phyloP scores from a whole-genome alignment of 2,329 filamentous ascomycete genomes.

The Neonectria sp. region DNA sequence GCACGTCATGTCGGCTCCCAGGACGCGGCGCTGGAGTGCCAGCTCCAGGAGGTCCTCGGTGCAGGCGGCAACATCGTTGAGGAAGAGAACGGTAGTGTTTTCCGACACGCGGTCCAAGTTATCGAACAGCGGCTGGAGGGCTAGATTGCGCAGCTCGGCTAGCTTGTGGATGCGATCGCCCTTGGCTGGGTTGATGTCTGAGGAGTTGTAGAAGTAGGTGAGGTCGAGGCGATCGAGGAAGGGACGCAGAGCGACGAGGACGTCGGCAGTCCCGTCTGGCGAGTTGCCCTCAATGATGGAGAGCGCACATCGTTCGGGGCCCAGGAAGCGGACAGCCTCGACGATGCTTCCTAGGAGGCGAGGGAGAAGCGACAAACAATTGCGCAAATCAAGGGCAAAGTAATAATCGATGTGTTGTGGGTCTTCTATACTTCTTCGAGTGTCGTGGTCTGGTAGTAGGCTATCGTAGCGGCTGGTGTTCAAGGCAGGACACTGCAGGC shows the following conservation, averaged over 20 bases:
- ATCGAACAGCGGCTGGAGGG: constrained; percentile 62
- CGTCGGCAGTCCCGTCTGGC: constrained; percentile 66
- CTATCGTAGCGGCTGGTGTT: constrained; percentile 41
- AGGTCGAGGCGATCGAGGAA: constrained; percentile 57
- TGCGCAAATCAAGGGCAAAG: constrained; percentile 67
- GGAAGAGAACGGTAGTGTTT: constrained; percentile 64
- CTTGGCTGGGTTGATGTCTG: constrained; percentile 59
- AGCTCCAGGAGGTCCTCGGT: constrained; percentile 72
- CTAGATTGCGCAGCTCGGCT: constrained; percentile 67
- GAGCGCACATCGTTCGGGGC: constrained; percentile 64
- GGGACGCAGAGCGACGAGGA: constrained; percentile 59
- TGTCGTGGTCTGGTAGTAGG: constrained; percentile 25
- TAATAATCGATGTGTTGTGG: constrained; percentile 55
- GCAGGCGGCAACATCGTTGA: constrained; percentile 69
- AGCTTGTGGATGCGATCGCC: constrained; percentile 63
- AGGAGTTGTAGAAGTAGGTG: constrained; percentile 60
- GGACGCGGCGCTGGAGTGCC: constrained; percentile 61
- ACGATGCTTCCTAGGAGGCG: constrained; percentile 67
- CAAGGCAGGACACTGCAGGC: constrained; percentile 50
- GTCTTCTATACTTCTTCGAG: neutral
- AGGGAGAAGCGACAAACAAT: constrained; percentile 62
- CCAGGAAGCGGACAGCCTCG: constrained; percentile 65
- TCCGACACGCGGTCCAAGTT: constrained; percentile 43
- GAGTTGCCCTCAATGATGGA: constrained; percentile 72
- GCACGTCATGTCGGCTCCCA: constrained; percentile 70